A percentile compares a stretch with the other conserved stretches of the same genome.
Evolutionary conservation across 345 rosid species (phyloP).

Genomic region (Gossypioides kirkii): DNA sequence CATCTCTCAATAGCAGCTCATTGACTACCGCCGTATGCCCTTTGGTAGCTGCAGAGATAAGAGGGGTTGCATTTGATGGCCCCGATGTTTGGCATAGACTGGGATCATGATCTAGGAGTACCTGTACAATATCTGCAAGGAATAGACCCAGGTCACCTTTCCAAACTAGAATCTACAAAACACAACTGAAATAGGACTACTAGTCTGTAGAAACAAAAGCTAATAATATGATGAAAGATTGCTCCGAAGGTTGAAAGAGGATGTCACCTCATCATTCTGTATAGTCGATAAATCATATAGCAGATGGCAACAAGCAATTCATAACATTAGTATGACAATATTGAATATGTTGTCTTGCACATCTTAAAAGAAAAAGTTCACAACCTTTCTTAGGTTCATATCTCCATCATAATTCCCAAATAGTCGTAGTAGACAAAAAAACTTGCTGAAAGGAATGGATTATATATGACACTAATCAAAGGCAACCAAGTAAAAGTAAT

Average conservation of each 20-base stretch:
- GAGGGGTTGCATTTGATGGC: conserved; percentile 86
- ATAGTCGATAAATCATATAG: too few relatives aligned
- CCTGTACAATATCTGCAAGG: conserved; percentile 81
- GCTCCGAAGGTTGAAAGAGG: too few relatives aligned
- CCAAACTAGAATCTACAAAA: background rate
- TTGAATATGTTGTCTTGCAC: too few relatives aligned
- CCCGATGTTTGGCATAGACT: conserved; percentile 64
- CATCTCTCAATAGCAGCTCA: conserved; percentile 74
- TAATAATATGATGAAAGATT: background rate
- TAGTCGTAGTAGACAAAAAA: background rate
- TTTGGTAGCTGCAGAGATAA: conserved; percentile 79
- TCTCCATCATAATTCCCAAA: background rate
- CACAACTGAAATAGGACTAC: background rate
- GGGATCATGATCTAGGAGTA: conserved; percentile 73
- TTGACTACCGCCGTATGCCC: conserved; percentile 86
- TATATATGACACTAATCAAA: background rate
- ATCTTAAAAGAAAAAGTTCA: too few relatives aligned
- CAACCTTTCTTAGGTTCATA: too few relatives aligned
- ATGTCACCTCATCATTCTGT: too few relatives aligned
- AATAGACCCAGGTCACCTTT: conserved; percentile 14
- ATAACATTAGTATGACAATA: too few relatives aligned
- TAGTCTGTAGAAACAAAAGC: background rate
- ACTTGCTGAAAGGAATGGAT: background rate
- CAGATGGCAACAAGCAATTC: too few relatives aligned
- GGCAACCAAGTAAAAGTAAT: background rate